Evolutionary conservation across 2,329 filamentous ascomycete genomes (phyloP).

Genomic region (Aspergillus sp.): DNA sequence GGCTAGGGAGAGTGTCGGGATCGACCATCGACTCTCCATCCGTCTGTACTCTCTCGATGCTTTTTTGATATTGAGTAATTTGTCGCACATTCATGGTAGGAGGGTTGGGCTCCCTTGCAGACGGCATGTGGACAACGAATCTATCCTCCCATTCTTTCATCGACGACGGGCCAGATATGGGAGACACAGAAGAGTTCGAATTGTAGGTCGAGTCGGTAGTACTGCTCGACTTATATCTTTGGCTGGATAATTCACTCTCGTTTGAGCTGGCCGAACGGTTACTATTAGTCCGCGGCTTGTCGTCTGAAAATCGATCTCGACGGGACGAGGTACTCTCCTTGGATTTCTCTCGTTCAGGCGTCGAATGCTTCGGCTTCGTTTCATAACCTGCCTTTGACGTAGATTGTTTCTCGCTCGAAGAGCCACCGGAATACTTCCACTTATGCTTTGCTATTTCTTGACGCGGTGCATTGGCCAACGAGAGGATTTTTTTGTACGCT

Average conservation of each 20-base stretch:
- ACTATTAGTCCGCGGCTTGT: constrained; percentile 35
- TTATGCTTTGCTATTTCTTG: constrained; percentile 20
- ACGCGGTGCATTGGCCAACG: constrained; percentile 22
- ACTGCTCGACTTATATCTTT: constrained; percentile 19
- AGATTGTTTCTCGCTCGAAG: constrained; percentile 5
- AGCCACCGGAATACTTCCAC: constrained; percentile 14
- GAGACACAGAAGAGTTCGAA: constrained; percentile 31
- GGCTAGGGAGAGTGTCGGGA: constrained; percentile 33
- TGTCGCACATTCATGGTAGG: constrained; percentile 40
- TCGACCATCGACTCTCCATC: constrained; percentile 31
- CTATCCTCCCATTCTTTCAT: constrained; percentile 40
- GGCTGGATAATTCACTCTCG: constrained; percentile 22
- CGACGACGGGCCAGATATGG: constrained; percentile 30
- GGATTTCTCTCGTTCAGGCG: constrained; percentile 22
- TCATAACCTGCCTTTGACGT: constrained; percentile 34
- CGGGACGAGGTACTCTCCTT: constrained; percentile 20
- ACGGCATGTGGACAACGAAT: constrained; percentile 46
- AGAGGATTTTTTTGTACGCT: constrained; percentile 23
- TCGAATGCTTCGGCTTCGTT: constrained; percentile 40
- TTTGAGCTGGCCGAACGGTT: constrained; percentile 38
- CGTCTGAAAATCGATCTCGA: constrained; percentile 9
- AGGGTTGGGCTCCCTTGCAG: constrained; percentile 43
- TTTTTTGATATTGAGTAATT: constrained; percentile 40
- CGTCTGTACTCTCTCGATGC: constrained; percentile 32
- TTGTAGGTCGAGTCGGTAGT: constrained; percentile 26